Evolutionary conservation across 1,139 yeast genomes (phyloP), one percentile per base, ranked within the genome.

Genomic region (Pichia sp.): DNA sequence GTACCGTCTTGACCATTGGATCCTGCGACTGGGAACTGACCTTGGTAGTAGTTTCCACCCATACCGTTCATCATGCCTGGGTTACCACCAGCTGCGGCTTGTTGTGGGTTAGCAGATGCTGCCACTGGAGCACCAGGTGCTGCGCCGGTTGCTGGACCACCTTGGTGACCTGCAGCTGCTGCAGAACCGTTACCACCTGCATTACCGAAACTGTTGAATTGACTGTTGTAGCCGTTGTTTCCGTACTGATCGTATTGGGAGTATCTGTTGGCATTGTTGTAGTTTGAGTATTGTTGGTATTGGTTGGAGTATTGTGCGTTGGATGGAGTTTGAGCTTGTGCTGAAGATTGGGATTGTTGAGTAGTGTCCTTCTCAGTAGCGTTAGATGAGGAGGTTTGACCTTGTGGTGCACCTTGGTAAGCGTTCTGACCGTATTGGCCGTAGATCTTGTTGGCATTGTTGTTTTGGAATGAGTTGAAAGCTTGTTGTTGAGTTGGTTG

Each of bases 371-470:
- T 34, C 15, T 35, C 40, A 22, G 37, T 18, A 21, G 32, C 31
- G 4, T 42, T 13, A 21, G 39, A 25, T 4, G 34, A 26, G 5
- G 36, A 19, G 18, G 30, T 4, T 29, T 37, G 40, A 5, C 35
- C 2, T 19, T 33, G 41, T 31, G 18, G 29, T 24, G 12, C 15
- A 8, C 19, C 17, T 30, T 40, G 45, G 27, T 16, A 31, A 23
- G 30, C 28, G 22, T 39, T 43, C 25, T 41, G 49, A 34, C 48
- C 54, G 32, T 45, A 46, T 37, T 50, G 57, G 40, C 47, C 45
- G 39, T 53, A 50, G 34, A 48, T 42, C 41, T 49, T 46, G 38
- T 48, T 51, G 37, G 42, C 46, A 40, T 48, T 53, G 23, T 40
- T 39, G 3, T 46, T 35, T 32, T 46, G 47, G 14, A 38, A 42